phyloP scores from a whole-genome alignment of 2,329 filamentous ascomycete species.

The Talaromyces islandicus region DNA sequence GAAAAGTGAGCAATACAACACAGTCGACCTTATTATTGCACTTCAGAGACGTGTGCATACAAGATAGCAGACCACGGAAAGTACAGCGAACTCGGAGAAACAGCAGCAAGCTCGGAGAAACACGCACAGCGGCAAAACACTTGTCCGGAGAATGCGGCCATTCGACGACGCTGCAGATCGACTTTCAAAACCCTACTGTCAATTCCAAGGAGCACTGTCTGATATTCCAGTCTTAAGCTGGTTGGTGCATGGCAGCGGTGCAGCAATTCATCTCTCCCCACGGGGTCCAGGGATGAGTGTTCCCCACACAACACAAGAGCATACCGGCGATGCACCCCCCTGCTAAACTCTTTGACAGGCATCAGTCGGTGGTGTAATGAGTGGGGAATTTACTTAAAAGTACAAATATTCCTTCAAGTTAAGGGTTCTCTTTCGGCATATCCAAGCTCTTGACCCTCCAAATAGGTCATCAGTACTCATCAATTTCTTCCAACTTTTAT shows the following conservation, averaged over 20 bases:
- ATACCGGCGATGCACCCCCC: not conserved
- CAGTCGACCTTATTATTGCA: too few species aligned
- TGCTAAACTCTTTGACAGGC: not conserved
- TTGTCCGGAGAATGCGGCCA: not conserved
- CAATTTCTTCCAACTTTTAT: not conserved
- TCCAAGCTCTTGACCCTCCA: not conserved
- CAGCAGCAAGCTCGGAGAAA: slow-evolving; percentile 1
- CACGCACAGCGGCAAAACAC: not conserved
- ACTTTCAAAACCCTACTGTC: not conserved
- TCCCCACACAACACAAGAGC: not conserved
- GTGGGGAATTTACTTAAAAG: not conserved
- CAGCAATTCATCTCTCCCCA: not conserved
- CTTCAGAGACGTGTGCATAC: not conserved
- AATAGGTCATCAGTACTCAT: not conserved
- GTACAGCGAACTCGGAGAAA: not conserved
- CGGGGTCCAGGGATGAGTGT: not conserved
- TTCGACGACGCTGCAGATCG: not conserved
- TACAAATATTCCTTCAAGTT: not conserved
- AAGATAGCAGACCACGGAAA: not conserved
- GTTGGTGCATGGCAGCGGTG: not conserved
- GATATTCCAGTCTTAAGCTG: not conserved
- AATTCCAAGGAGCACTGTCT: not conserved
- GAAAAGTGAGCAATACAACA: not conserved
- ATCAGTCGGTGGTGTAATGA: not conserved
- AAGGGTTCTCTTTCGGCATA: not conserved